Percentiles rank a stretch among this genome's conserved stretches.
phyloP scores from a whole-genome alignment of 768 basidiomycete species.

The Hypsizygus marmoreus region DNA sequence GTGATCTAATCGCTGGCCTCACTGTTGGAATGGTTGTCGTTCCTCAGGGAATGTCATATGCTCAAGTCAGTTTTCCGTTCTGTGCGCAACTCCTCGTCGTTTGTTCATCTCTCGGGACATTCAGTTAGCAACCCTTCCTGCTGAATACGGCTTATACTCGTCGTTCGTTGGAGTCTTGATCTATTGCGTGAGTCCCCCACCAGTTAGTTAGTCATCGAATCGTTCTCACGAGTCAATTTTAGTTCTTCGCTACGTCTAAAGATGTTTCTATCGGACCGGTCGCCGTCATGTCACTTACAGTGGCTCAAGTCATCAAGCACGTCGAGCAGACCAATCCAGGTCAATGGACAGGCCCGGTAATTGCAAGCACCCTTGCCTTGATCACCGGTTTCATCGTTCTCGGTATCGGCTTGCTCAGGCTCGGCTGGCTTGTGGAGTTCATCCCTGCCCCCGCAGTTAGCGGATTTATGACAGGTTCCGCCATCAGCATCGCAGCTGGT shows the following conservation, averaged over 20 bases:
- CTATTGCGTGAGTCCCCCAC: constrained; percentile 71
- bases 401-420: constrained; percentile 81
- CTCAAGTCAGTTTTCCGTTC: constrained; percentile 46
- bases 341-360: constrained; percentile 67
- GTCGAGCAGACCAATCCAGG: constrained; percentile 56
- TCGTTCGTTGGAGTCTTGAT: constrained; percentile 86
- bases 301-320: constrained; percentile 74
- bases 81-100: neutral
- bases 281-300: constrained; percentile 95
- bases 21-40: constrained; percentile 96
- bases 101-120: neutral
- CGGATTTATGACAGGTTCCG: constrained; percentile 98
- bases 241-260: constrained; percentile 97
- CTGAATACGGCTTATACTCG: constrained; percentile 92
- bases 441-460: constrained; percentile 85
- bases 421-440: constrained; percentile 96
- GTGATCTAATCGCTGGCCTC: constrained; percentile 87
- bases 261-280: constrained; percentile 99
- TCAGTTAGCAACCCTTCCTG: constrained; percentile 80
- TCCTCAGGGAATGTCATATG: constrained; percentile 93
- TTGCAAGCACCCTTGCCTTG: constrained; percentile 84
- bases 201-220: neutral
- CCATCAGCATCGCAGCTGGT: constrained; percentile 84
- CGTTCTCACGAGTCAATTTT: neutral
- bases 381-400: constrained; percentile 91